phyloP scores from a whole-genome alignment of 495 filamentous ascomycete species.

The Tirmania nivea region DNA sequence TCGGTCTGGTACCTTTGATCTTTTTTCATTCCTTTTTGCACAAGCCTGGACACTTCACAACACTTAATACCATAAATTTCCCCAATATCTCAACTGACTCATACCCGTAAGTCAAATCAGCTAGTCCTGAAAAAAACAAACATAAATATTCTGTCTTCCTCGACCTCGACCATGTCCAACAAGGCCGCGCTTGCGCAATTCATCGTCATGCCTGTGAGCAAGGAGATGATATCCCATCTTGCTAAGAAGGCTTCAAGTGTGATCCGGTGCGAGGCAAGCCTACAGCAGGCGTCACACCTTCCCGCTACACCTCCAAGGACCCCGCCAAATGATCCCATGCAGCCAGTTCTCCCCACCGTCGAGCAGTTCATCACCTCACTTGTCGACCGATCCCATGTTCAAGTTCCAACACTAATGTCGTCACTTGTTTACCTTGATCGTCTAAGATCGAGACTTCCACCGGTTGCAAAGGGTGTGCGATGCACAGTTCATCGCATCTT shows the following conservation, averaged over 20 bases:
- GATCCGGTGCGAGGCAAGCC: conserved; percentile 62
- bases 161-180: conserved; percentile 27
- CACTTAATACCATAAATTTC: background rate
- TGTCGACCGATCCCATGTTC: conserved; percentile 81
- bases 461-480: conserved; percentile 88
- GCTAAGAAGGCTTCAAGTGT: conserved; percentile 63
- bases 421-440: conserved; percentile 80
- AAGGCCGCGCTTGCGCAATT: conserved; percentile 76
- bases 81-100: background rate
- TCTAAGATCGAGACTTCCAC: conserved; percentile 60
- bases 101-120: background rate
- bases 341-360: conserved; percentile 46
- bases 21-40: background rate
- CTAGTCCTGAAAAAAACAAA: conserved; percentile 7
- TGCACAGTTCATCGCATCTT: conserved; percentile 89
- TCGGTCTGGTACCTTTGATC: background rate
- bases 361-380: conserved; percentile 80
- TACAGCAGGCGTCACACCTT: conserved; percentile 25
- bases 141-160: conserved; percentile 1
- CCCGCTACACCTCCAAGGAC: conserved; percentile 47
- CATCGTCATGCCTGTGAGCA: conserved; percentile 56
- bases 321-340: conserved; percentile 33
- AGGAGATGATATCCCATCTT: conserved; percentile 68
- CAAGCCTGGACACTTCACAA: background rate
- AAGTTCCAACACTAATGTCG: conserved; percentile 92